Conservation (phyloP, 2,329 filamentous ascomycete genomes). For the Scedosporium dehoogii region DNA sequence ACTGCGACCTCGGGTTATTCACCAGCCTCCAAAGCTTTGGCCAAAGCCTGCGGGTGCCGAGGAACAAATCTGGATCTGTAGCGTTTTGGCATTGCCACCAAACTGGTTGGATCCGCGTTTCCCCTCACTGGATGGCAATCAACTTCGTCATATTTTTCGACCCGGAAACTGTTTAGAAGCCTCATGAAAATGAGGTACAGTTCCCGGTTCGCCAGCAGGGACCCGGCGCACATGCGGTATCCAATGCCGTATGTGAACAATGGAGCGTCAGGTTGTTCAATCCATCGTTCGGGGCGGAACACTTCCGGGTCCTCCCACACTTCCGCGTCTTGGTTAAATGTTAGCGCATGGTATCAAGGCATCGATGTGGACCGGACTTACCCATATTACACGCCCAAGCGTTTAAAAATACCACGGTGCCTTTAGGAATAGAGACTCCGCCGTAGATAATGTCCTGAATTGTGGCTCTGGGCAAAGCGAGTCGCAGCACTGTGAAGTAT, state of each 20-base stretch:
- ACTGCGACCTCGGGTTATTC: too few species aligned
- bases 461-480: too few species aligned
- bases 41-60: constrained; percentile 17
- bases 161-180: constrained; percentile 50
- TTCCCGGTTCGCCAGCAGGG: constrained; percentile 52
- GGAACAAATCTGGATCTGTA: constrained; percentile 52
- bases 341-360: background rate
- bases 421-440: too few species aligned
- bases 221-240: constrained; percentile 59
- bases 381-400: too few species aligned
- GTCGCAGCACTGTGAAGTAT: constrained; percentile 48
- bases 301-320: constrained; percentile 49
- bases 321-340: constrained; percentile 27
- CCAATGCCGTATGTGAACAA: constrained; percentile 57
- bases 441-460: too few species aligned
- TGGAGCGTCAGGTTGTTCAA: constrained; percentile 52
- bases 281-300: constrained; percentile 45
- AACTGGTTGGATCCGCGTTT: constrained; percentile 49
- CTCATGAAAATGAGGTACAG: constrained; percentile 55
- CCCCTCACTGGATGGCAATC: constrained; percentile 51
- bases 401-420: too few species aligned
- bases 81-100: constrained; percentile 49
- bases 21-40: constrained; percentile 5
- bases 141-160: constrained; percentile 32
- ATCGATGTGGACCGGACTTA: too few species aligned